These are phyloP conservation scores for Fusarium sp. DNA, from an alignment of 2,329 filamentous ascomycete species.

Conservation along the genomic window DNA sequence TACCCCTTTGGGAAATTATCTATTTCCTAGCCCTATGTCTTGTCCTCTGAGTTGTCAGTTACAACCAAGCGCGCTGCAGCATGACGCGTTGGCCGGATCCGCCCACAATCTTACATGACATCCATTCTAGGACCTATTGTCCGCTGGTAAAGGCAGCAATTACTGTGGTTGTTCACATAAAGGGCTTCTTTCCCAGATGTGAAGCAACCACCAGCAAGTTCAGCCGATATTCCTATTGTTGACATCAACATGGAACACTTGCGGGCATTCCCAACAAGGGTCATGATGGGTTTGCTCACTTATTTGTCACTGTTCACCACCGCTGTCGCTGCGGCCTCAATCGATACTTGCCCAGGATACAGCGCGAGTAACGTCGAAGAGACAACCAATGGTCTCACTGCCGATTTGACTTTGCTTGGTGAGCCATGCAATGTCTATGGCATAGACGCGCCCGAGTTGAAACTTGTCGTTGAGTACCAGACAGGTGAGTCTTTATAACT, in stretches of 20 bases:
- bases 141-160: background rate
- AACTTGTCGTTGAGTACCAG: constrained; percentile 4
- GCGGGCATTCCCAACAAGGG: background rate
- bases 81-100: background rate
- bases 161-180: background rate
- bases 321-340: background rate
- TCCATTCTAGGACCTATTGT: background rate
- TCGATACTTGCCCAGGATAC: constrained; percentile 4
- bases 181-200: background rate
- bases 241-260: background rate
- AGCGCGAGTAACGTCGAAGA: background rate
- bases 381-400: background rate
- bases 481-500: background rate
- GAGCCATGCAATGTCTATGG: constrained; percentile 6
- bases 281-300: background rate
- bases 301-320: background rate
- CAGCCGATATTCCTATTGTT: background rate
- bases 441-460: background rate
- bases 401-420: background rate
- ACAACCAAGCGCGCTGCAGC: background rate
- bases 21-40: background rate
- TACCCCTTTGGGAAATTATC: background rate
- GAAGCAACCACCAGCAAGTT: background rate
- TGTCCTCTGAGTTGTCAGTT: background rate
- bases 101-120: background rate